Evolutionary conservation across 805 yeast species (phyloP).

Genomic region (Ogataea trehaloabstinens): DNA sequence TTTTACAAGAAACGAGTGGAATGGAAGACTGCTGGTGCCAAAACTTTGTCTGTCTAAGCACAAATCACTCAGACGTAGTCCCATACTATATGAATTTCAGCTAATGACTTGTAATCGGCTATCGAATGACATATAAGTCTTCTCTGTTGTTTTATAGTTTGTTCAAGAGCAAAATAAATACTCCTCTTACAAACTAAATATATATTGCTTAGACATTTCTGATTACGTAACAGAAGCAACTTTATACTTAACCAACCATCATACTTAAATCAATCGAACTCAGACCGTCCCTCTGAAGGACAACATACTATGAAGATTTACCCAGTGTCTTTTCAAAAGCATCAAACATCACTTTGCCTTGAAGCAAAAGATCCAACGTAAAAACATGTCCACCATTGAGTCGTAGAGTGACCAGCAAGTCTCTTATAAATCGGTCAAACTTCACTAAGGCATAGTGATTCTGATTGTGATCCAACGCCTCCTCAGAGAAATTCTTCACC

Average conservation of each 20-base stretch:
- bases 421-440: slow-evolving; percentile 37
- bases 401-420: slow-evolving; percentile 41
- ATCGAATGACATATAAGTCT: no score
- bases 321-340: slow-evolving; percentile 34
- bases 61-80: slow-evolving; percentile 13
- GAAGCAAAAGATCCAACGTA: slow-evolving; percentile 54
- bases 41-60: slow-evolving; percentile 28
- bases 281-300: no score
- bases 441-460: slow-evolving; percentile 13
- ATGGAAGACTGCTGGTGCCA: slow-evolving; percentile 23
- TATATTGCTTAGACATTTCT: no score
- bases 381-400: slow-evolving; percentile 60
- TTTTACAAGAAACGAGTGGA: slow-evolving; percentile 15
- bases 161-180: no score
- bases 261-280: no score
- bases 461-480: slow-evolving; percentile 3
- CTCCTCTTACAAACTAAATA: no score
- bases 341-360: slow-evolving; percentile 48
- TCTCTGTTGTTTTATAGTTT: no score
- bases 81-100: slow-evolving; percentile 9
- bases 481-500: slow-evolving; percentile 16
- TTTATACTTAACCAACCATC: no score
- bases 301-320: no score
- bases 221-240: no score
- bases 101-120: no score